A percentile compares a stretch with the other conserved stretches of the same genome.
Evolutionary conservation across 495 filamentous ascomycete genomes (phyloP).

Genomic region (Lepraria neglecta): DNA sequence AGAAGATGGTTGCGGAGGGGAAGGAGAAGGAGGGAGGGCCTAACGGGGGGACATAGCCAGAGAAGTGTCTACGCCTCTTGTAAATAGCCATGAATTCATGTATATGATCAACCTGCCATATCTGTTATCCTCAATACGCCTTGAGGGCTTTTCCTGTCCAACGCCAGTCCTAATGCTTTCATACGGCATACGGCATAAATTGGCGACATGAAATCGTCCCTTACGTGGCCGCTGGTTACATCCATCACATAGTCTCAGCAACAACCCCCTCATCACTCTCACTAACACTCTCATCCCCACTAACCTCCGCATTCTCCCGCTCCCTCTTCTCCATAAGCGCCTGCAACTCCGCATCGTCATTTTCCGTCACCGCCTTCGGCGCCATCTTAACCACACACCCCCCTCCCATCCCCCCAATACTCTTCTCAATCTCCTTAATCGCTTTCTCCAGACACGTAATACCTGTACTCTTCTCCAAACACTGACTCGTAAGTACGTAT

Average conservation of each 20-base stretch:
- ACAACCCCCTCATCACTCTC: conserved; percentile 72
- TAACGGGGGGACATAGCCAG: conserved; percentile 2
- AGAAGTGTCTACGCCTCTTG: not conserved
- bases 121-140: too few relatives aligned
- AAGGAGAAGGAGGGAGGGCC: conserved; percentile 30
- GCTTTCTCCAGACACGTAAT: conserved; percentile 79
- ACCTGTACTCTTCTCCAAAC: conserved; percentile 82
- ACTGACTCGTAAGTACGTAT: conserved; percentile 89
- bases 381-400: conserved; percentile 89
- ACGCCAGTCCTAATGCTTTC: too few relatives aligned
- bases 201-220: too few relatives aligned
- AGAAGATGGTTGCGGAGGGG: conserved; percentile 44
- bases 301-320: conserved; percentile 94
- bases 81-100: not conserved
- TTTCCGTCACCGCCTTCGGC: conserved; percentile 97
- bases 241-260: conserved; percentile 27
- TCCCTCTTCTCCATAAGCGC: conserved; percentile 99
- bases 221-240: not conserved
- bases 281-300: conserved; percentile 88
- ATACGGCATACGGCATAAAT: too few relatives aligned
- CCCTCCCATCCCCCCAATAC: conserved; percentile 68
- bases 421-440: conserved; percentile 72
- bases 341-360: conserved; percentile 92
- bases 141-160: too few relatives aligned
- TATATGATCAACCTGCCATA: not conserved